A percentile compares a stretch with the other conserved stretches of the same genome.
phyloP scores from a whole-genome alignment of 352 stramenopile species.

The Pythium rhizo-oryzae region DNA sequence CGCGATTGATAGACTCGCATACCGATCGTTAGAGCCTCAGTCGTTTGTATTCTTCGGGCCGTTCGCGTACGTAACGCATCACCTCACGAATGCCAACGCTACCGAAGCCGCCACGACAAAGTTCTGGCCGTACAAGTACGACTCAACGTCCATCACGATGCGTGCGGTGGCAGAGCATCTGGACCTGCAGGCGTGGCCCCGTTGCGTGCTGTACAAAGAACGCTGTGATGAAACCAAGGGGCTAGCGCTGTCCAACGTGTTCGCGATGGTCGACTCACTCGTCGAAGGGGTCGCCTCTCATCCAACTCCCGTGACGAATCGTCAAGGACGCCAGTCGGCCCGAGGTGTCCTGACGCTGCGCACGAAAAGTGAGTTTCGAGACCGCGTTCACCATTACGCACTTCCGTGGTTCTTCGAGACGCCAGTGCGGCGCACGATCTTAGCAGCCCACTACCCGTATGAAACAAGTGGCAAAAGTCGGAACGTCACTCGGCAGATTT shows the following conservation, averaged over 20 bases:
- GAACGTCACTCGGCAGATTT: neutral
- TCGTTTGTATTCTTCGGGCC: conserved; percentile 9
- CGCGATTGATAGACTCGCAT: neutral
- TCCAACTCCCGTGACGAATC: neutral
- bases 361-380: conserved; percentile 5
- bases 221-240: conserved; percentile 5
- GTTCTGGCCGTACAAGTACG: conserved; percentile 28
- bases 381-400: conserved; percentile 23
- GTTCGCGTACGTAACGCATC: conserved; percentile 4
- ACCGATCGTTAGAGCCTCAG: conserved; percentile 10
- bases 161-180: conserved; percentile 8
- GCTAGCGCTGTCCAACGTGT: neutral
- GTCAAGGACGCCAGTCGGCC: neutral
- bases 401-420: conserved; percentile 31
- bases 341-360: conserved; percentile 11
- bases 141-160: conserved; percentile 26
- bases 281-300: neutral
- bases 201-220: conserved; percentile 19
- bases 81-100: conserved; percentile 14
- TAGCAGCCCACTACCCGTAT: conserved; percentile 24
- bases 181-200: conserved; percentile 6
- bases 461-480: neutral
- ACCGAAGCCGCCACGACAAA: neutral
- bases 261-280: conserved; percentile 7
- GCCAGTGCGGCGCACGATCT: conserved; percentile 9